Evolutionary conservation across 495 filamentous ascomycete genomes (phyloP), one percentile per base, ranked within the genome.

Genomic region (Oleoguttula mirabilis): DNA sequence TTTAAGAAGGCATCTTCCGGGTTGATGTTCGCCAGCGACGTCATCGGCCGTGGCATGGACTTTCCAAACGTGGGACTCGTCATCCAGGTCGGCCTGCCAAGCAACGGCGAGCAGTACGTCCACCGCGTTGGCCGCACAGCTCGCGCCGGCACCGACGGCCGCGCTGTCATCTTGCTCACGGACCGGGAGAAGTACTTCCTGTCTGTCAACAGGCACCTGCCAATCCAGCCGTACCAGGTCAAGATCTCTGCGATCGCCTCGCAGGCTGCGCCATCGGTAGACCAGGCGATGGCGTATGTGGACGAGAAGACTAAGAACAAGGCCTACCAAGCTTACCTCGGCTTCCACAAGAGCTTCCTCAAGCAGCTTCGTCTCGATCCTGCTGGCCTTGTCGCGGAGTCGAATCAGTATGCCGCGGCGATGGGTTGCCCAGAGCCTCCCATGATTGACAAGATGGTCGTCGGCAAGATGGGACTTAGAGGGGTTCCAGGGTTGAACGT

Each of bases 11-110:
- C 72, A 0, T 54, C 54, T 3, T 58, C 60, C 21, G 67, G 71
- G 24, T 66, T 82, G 41, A 58, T 83, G 52, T 72, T 82, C 50
- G 79, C 79, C 24, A 74, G 74, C 12, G 79, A 83, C 55, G 77
- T 84, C 19, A 71, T 84, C 33, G 79, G 78, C 14, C 71, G 79
- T 39, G 79, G 79, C 21, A 80, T 86, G 76, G 80, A 86, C 56
- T 84, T 84, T 57, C 79, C 78, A 1, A 70, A 72, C 34, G 79
- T 83, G 24, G 79, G 75, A 27, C 76, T 81, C 44, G 77, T 86
- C 48, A 70, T 86, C 39, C 81, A 86, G 55, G 57, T 79, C 5
- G 78, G 80, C 21, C 49, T 76, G 15, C 78, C 81, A 8, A 55
- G 66, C 1, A 67, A 69, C 37, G 66, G 69, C 19, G 76, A 82